A percentile compares a stretch with the other conserved stretches of the same genome.
phyloP scores from a whole-genome alignment of 176 grass and related monocot species.

The Oryza glaberrima region DNA sequence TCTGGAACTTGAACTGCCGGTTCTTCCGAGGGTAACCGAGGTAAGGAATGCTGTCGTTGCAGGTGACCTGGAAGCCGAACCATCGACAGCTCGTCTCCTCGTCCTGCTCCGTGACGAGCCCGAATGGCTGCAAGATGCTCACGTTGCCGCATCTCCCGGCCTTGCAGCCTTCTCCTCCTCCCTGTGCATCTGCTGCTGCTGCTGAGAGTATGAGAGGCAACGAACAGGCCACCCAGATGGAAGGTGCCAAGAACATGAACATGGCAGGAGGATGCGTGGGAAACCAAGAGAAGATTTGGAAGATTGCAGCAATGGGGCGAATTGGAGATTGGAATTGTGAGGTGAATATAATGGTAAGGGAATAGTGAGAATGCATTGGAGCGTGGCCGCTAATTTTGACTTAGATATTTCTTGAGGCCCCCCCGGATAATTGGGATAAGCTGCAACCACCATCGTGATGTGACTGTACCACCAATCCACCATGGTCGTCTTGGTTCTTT shows the following conservation, averaged over 20 bases:
- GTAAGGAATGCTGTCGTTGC: not conserved
- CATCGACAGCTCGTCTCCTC: not conserved
- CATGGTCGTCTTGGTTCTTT: no score
- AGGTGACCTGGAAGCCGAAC: constrained; percentile 16
- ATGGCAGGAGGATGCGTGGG: not conserved
- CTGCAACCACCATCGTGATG: no score
- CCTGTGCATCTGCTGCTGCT: not conserved
- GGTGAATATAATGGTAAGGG: not conserved
- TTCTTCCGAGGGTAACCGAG: not conserved
- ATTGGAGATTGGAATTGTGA: no score
- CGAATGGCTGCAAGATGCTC: constrained; percentile 18
- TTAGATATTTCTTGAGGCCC: not conserved
- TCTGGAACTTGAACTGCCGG: not conserved
- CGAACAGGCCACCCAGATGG: not conserved
- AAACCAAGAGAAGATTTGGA: not conserved
- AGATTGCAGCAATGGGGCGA: not conserved
- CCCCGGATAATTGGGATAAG: not conserved
- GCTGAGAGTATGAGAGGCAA: not conserved
- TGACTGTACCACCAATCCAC: no score
- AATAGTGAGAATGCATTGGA: not conserved
- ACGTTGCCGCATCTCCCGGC: constrained; percentile 18
- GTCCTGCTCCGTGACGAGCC: constrained; percentile 10
- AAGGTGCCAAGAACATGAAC: not conserved
- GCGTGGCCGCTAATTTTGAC: not conserved
- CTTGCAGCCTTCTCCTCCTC: not conserved